phyloP scores from a whole-genome alignment of 495 filamentous ascomycete species.

The Xylaria acuta region DNA sequence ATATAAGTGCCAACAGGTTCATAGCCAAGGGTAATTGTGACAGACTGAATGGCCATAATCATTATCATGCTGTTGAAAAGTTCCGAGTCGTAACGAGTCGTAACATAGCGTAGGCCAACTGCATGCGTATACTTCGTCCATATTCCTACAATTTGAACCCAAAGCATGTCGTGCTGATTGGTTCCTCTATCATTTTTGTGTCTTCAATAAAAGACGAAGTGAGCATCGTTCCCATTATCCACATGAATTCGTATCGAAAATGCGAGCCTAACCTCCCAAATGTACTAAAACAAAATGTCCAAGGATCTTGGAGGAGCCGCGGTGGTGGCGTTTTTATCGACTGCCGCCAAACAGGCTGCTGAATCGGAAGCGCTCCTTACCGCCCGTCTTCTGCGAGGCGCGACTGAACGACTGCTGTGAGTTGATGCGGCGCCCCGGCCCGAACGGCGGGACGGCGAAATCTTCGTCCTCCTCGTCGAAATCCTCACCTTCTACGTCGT shows the following conservation, averaged over 20 bases:
- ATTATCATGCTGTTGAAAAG: slow-evolving; percentile 4
- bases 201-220: background rate
- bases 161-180: background rate
- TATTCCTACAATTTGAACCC: slow-evolving; percentile 14
- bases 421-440: slow-evolving; percentile 37
- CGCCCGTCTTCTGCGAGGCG: slow-evolving; percentile 35
- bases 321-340: slow-evolving; percentile 16
- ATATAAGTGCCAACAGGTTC: background rate
- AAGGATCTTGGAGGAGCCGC: background rate
- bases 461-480: slow-evolving; percentile 38
- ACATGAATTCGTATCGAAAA: background rate
- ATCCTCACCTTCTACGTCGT: slow-evolving; percentile 29
- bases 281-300: background rate
- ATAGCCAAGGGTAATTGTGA: background rate
- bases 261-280: background rate
- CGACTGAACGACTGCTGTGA: slow-evolving; percentile 44
- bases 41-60: slow-evolving; percentile 4
- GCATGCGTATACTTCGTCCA: slow-evolving; percentile 3
- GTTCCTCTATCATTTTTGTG: background rate
- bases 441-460: slow-evolving; percentile 31
- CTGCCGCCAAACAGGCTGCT: slow-evolving; percentile 37
- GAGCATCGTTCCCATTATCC: slow-evolving; percentile 1
- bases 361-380: slow-evolving; percentile 40
- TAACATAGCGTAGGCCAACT: slow-evolving; percentile 15
- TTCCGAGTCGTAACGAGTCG: background rate